These are phyloP conservation scores for Phellinidium pouzarii DNA, from an alignment of 1,284 basidiomycete genomes.

Conservation along the genomic window DNA sequence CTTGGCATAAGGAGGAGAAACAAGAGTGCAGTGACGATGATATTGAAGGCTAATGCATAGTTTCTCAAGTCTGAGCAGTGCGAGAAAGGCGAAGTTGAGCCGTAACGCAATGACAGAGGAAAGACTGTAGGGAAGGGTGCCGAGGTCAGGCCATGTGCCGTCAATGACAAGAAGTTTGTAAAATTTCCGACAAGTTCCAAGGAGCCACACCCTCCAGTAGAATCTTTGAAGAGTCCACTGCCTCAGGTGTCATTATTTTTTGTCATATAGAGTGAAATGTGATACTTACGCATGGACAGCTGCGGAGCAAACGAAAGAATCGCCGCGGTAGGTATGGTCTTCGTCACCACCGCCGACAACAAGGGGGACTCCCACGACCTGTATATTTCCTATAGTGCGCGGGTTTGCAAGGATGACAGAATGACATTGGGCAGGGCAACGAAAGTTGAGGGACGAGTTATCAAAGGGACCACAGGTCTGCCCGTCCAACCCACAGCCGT, in stretches of 20 bases:
- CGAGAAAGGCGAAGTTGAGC: conserved; percentile 32
- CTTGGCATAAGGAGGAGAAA: conserved; percentile 71
- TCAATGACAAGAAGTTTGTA: conserved; percentile 55
- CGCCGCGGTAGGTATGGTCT: conserved; percentile 70
- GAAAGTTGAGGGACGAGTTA: conserved; percentile 59
- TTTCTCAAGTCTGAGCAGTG: conserved; percentile 70
- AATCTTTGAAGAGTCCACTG: conserved; percentile 63
- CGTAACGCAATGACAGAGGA: conserved; percentile 48
- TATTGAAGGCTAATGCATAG: conserved; percentile 64
- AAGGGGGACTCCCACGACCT: conserved; percentile 64
- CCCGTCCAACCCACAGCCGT: conserved; percentile 77
- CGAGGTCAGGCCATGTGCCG: conserved; percentile 61
- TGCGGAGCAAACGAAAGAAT: conserved; percentile 81
- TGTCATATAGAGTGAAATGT: conserved; percentile 2
- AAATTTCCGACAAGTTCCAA: conserved; percentile 66
- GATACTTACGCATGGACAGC: conserved; percentile 71
- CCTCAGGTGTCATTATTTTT: conserved; percentile 15
- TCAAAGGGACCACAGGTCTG: conserved; percentile 60
- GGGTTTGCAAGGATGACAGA: conserved; percentile 68
- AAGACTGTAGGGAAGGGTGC: conserved; percentile 72
- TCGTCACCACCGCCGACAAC: conserved; percentile 78
- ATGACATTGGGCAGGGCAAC: conserved; percentile 75
- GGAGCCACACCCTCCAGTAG: conserved; percentile 72
- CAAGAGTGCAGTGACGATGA: conserved; percentile 56
- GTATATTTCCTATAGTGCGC: conserved; percentile 64